These are phyloP conservation scores for Lentinus tigrinus DNA, from an alignment of 768 basidiomycete genomes.

Conservation along the genomic window DNA sequence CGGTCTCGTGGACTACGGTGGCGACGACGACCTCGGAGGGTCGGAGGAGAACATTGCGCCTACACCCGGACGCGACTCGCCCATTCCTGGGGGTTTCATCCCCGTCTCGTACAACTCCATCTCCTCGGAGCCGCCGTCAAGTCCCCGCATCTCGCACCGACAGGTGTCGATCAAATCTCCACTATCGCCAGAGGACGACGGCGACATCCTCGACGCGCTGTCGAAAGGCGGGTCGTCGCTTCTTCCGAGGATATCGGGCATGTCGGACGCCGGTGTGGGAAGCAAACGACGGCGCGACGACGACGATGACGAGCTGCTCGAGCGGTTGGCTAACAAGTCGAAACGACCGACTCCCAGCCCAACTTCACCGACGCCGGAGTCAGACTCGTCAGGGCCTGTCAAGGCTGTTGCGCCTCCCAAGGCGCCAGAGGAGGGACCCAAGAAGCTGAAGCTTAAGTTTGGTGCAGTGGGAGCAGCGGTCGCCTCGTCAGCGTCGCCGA, in stretches of 20 bases:
- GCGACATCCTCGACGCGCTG: conserved; percentile 56
- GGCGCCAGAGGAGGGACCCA: conserved; percentile 54
- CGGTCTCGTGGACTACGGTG: conserved; percentile 78
- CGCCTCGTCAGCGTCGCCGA: conserved; percentile 33
- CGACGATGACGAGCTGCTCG: conserved; percentile 66
- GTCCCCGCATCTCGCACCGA: conserved; percentile 40
- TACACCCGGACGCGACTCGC: conserved; percentile 6
- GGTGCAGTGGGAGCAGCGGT: conserved; percentile 44
- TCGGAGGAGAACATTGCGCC: conserved; percentile 9
- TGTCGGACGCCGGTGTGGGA: conserved; percentile 7
- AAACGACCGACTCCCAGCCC: conserved; percentile 40
- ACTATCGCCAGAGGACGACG: conserved; percentile 49
- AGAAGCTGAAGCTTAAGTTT: conserved; percentile 77
- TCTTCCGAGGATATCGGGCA: conserved; percentile 15
- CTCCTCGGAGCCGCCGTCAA: conserved; percentile 18
- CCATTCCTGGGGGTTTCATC: conserved; percentile 12
- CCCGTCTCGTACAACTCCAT: neutral
- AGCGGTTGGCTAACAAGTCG: conserved; percentile 53
- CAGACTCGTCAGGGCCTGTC: conserved; percentile 1
- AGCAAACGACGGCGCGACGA: conserved; percentile 44
- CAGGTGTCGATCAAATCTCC: conserved; percentile 24
- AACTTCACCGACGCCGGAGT: conserved; percentile 31
- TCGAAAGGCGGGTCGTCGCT: conserved; percentile 32
- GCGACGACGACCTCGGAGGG: conserved; percentile 49
- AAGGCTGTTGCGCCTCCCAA: conserved; percentile 37